Percentiles rank a stretch among this genome's conserved stretches.
Conservation (phyloP, 2,329 filamentous ascomycete species). For the Pseudodiploospora longispora region DNA sequence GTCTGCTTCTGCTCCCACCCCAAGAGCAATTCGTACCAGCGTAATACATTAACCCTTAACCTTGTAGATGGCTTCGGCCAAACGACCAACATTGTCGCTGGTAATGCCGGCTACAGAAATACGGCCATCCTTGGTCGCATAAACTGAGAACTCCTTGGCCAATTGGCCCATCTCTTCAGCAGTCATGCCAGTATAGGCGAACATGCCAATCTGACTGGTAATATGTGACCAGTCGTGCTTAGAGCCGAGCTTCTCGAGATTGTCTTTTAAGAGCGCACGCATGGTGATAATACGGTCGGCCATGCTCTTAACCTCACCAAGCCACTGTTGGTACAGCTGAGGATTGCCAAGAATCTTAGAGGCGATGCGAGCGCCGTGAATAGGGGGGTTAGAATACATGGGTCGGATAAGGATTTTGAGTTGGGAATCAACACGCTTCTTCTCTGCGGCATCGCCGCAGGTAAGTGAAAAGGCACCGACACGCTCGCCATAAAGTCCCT, state of each 20-base stretch:
- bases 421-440: constrained; percentile 93
- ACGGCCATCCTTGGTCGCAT: constrained; percentile 87
- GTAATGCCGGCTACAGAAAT: constrained; percentile 85
- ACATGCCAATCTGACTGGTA: constrained; percentile 98
- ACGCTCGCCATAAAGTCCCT: constrained; percentile 97
- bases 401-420: constrained; percentile 97
- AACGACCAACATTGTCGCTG: constrained; percentile 65
- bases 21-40: too few species aligned
- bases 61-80: constrained; percentile 79
- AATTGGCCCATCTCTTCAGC: constrained; percentile 86
- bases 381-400: constrained; percentile 95
- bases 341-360: constrained; percentile 84
- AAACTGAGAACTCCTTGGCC: constrained; percentile 93
- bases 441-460: constrained; percentile 76
- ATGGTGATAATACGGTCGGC: constrained; percentile 98
- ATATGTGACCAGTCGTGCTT: constrained; percentile 99
- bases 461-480: constrained; percentile 95
- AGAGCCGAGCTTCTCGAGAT: constrained; percentile 89
- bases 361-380: constrained; percentile 93
- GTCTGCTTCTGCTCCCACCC: too few species aligned
- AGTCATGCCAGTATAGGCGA: constrained; percentile 91
- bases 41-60: constrained; percentile 54
- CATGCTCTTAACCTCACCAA: constrained; percentile 96
- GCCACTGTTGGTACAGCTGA: constrained; percentile 84
- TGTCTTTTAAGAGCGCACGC: constrained; percentile 87